phyloP scores from a whole-genome alignment of 2,329 filamentous ascomycete species.

The Blastomyces parvus region DNA sequence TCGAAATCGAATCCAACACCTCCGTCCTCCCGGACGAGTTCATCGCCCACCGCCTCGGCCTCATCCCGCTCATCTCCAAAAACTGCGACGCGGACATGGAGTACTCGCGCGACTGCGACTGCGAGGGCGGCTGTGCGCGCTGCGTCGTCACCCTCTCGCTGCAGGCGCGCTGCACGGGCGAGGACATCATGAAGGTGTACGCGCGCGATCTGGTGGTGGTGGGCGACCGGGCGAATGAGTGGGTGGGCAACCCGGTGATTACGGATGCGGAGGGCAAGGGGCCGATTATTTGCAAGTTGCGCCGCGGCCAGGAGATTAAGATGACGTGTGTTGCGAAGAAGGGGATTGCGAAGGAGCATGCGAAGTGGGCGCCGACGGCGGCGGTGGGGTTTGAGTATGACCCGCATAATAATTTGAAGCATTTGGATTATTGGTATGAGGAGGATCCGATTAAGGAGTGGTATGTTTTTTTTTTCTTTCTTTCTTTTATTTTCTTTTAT shows the following conservation, averaged over 20 bases:
- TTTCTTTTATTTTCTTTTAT: not conserved
- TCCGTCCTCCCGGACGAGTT: slow-evolving; percentile 98
- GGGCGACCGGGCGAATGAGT: slow-evolving; percentile 59
- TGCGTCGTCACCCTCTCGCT: slow-evolving; percentile 80
- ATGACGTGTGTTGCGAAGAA: slow-evolving; percentile 93
- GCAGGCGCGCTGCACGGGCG: slow-evolving; percentile 73
- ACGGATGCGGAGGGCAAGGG: slow-evolving; percentile 73
- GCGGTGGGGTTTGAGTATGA: slow-evolving; percentile 98
- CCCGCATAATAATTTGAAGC: slow-evolving; percentile 87
- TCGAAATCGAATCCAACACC: slow-evolving; percentile 92
- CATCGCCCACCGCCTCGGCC: slow-evolving; percentile 75
- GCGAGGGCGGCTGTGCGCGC: slow-evolving; percentile 86
- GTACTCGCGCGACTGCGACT: slow-evolving; percentile 91
- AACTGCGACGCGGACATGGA: slow-evolving; percentile 69
- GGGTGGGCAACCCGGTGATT: slow-evolving; percentile 72
- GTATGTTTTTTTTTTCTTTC: slow-evolving; percentile 39
- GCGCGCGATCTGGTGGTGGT: slow-evolving; percentile 75
- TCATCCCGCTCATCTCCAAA: slow-evolving; percentile 87
- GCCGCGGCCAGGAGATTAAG: slow-evolving; percentile 80
- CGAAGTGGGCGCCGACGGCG: slow-evolving; percentile 90
- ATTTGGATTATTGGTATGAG: slow-evolving; percentile 94
- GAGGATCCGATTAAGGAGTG: slow-evolving; percentile 72
- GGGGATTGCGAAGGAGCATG: slow-evolving; percentile 96
- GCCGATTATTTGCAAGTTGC: slow-evolving; percentile 78
- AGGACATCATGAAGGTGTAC: slow-evolving; percentile 89